Base-by-base conservation (phyloP, 1,284 basidiomycete species). In the Ganoderma lucidum region DNA sequence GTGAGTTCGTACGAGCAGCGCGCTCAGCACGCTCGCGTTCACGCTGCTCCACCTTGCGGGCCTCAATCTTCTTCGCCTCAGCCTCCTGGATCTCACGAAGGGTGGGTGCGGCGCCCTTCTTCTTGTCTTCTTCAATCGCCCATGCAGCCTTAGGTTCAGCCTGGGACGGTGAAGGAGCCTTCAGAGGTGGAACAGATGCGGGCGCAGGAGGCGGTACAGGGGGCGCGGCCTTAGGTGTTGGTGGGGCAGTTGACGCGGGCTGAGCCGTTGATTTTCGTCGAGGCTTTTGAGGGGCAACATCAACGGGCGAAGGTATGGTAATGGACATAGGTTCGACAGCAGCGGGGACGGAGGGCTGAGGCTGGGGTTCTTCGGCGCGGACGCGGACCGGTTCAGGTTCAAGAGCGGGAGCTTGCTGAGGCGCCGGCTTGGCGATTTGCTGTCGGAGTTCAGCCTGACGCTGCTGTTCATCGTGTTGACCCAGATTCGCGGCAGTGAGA, bases 61-160 rank as follows among this genome's bases (percentile, higher is more conserved):
- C 88, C 74, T 96, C 96, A 2, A 88, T 86, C 76, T 91, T 92
- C 81, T 90, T 95, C 17, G 89, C 90, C 81, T 99, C 98, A 1
- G 93, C 92, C 75, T 98, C 96, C 80, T 99, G 98, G 68, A 99
- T 99, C 75, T 99, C 96, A 67, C 96, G 91, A 63, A 99, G 83
- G 73, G 93, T 94, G 37, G 90, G 83, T n/a, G 82, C 79, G 0
- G 83, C 75, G 9, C 81, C 73, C 73, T 85, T 85, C 78, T 88
- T 90, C 78, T 87, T 88, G 55, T 80, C 79, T 14, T 92, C 91
- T 45, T 93, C 91, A 69, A 85, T 87, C 23, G 83, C 82, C 90
- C 92, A 93, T 6, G 86, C 86, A 19, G 85, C 78, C 76, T 89
- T 90, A 30, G 79, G 66, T 45, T 85, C 77, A n/a, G 77, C 69